Evolutionary conservation across 2,329 filamentous ascomycete genomes (phyloP).

Genomic region (Zymoseptoria ardabiliae): DNA sequence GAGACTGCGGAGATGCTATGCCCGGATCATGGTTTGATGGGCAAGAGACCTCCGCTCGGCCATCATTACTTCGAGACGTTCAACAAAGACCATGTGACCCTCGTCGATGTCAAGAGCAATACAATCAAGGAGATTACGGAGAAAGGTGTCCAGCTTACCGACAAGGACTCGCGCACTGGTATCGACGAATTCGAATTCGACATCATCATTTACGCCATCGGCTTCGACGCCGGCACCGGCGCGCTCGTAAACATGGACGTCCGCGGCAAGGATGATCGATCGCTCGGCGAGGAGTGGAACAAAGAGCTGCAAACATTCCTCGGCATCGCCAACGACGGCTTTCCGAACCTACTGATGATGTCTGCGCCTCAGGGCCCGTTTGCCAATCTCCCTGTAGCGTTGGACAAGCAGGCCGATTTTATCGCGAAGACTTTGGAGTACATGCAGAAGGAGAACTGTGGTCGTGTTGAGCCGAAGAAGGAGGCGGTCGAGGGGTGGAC

Average conservation of each 20-base stretch:
- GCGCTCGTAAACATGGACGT: constrained; percentile 18
- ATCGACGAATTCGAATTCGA: constrained; percentile 19
- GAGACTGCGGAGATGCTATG: constrained; percentile 49
- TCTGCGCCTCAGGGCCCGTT: too few relatives aligned
- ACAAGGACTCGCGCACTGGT: constrained; percentile 2
- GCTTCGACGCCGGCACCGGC: constrained; percentile 30
- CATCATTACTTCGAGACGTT: constrained; percentile 30
- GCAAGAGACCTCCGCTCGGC: constrained; percentile 40
- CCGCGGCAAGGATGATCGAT: constrained; percentile 29
- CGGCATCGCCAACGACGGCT: constrained; percentile 24
- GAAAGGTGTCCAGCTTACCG: constrained; percentile 17
- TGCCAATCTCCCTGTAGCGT: too few relatives aligned
- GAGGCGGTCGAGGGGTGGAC: too few relatives aligned
- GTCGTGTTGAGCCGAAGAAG: too few relatives aligned
- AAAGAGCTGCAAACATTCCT: constrained; percentile 32
- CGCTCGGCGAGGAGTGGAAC: constrained; percentile 19
- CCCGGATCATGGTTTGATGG: constrained; percentile 31
- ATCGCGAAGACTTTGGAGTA: too few relatives aligned
- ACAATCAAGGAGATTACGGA: constrained; percentile 39
- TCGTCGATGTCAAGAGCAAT: constrained; percentile 27
- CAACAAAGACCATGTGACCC: constrained; percentile 21
- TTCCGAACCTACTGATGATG: too few relatives aligned
- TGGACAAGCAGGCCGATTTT: too few relatives aligned
- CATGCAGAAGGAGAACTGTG: too few relatives aligned
- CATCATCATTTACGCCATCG: constrained; percentile 36